Base-by-base conservation (phyloP, 441 rosid genomes). In the Erodium chrysanthum region DNA sequence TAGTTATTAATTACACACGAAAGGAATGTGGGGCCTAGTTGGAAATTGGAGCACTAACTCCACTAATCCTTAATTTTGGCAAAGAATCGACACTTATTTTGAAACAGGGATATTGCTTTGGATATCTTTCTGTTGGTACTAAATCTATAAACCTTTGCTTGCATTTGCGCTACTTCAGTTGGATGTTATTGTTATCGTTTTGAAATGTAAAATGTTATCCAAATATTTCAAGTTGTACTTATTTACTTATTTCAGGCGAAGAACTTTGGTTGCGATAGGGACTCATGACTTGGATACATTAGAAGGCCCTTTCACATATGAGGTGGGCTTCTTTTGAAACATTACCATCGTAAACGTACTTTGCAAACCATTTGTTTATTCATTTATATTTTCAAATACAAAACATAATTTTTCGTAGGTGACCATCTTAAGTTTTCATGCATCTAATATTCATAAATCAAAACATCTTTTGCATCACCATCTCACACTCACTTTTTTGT, bases 221-320 rank as follows among this genome's bases (percentile, higher is more conserved):
- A 29, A 29, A 4, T 29, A 29, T 29, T 29, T 29, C 33, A 29
- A 29, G 33, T 29, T 29, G 33, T 29, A 29, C 5, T 29, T 2
- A 29, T 29, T 29, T 6, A 29, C 52, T 64, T 44, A 54, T 62
- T 73, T 76, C 68, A 95, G 99, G 90, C 85, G 85, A 74, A 86
- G 98, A 80, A 75, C 92, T 17, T 83, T 91, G 67, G 97, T 91
- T 66, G 96, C 98, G 5, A 94, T 94, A 72, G 97, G 98, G 70
- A 94, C 98, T 62, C 98, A 94, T 84, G 98, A 94, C 80, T 79
- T 94, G 78, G 98, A 94, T 75, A 87, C 87, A 0, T 76, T 94
- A 75, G 78, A 86, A 73, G 96, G 88, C 61, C 96, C 96, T 68
- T 89, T 94, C 80, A 85, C 92, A 15, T 94, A 91, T 77, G 98